Base-by-base conservation (phyloP, 169 alveolate species). In the Eimeria zaria region DNA sequence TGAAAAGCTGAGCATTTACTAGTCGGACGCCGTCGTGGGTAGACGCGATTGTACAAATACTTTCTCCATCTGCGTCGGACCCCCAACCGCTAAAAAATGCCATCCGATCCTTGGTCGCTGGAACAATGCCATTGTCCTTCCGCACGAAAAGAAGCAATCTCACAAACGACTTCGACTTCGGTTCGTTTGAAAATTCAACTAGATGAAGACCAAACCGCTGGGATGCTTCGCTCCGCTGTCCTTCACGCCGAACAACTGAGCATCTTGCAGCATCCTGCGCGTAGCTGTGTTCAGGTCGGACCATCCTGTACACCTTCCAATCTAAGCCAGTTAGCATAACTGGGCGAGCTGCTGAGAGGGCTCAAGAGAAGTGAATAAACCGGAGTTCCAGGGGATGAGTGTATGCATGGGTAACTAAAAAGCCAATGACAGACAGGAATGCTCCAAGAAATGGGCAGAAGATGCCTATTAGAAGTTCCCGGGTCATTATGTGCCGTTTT, bases 371-470 rank as follows among this genome's bases (percentile, higher is more conserved):
- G 18, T 81, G 90, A 39, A 94, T 55, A 62, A 94, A 94, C 73
- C 96, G 96, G n/a, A 94, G 93, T 41, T 73, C 94, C 39, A 94
- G 74, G 24, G 96, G 96, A 73, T 84, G 62, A 60, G 90, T 88
- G 58, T 81, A 94, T 12, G 96, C 93, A 69, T 94, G 96, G 20
- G 96, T 94, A 80, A 64, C 89, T 16, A 94, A 69, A n/a, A 81
- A 94, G 44, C 96, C 96, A 30, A 94, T 30, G 39, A 94, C 90
- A 18, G 96, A 88, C n/a, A 94, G 91, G n/a, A 94, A 18, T 36
- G 89, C 96, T 22, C 96, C 96, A 24, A 94, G 74, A 55, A 94
- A 94, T 22, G 96, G 96, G 30, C 96, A 88, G 81, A 94, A 83
- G 33, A 94, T 33, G 41, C 94, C 91, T 14, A 94, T 89, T 74